Conservation (phyloP, 805 yeast species). For the Cyberlindnera americana region DNA sequence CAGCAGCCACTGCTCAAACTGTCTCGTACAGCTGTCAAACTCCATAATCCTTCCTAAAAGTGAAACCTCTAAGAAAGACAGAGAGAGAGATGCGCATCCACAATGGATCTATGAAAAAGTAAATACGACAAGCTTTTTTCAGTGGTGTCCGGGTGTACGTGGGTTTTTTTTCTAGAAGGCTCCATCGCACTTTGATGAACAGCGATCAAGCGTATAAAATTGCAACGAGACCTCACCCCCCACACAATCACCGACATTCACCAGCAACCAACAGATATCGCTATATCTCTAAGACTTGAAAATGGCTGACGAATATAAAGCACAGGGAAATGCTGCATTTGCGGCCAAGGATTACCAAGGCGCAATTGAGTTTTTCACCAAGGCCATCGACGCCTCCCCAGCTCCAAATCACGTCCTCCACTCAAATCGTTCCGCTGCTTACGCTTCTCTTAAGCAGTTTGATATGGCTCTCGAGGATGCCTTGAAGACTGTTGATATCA, state of each 20-base stretch:
- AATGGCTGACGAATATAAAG: slow-evolving; percentile 75
- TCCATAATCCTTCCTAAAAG: slow-evolving; percentile 7
- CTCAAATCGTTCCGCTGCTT: slow-evolving; percentile 92
- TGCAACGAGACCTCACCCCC: too few species aligned
- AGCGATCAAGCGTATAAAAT: not conserved
- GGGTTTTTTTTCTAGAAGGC: slow-evolving; percentile 13
- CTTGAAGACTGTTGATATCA: slow-evolving; percentile 72
- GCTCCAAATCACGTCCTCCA: slow-evolving; percentile 87
- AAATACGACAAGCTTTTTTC: not conserved
- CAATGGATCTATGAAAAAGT: not conserved
- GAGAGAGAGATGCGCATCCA: not conserved
- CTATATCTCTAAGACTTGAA: too few species aligned
- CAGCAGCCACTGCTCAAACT: slow-evolving; percentile 44
- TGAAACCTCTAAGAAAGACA: not conserved
- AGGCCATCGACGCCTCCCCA: slow-evolving; percentile 82
- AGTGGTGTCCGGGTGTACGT: slow-evolving; percentile 4
- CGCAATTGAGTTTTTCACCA: slow-evolving; percentile 77
- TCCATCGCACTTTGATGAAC: not conserved
- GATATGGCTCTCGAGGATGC: slow-evolving; percentile 81
- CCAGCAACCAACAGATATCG: too few species aligned
- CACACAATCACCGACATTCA: not conserved
- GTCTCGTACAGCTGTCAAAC: slow-evolving; percentile 32
- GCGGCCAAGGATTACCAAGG: slow-evolving; percentile 77
- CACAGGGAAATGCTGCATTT: slow-evolving; percentile 91
- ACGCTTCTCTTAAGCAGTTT: slow-evolving; percentile 75